Evolutionary conservation across 2,329 filamentous ascomycete genomes (phyloP), one percentile per base, ranked within the genome.

Genomic region (Microcyclosporella mali): DNA sequence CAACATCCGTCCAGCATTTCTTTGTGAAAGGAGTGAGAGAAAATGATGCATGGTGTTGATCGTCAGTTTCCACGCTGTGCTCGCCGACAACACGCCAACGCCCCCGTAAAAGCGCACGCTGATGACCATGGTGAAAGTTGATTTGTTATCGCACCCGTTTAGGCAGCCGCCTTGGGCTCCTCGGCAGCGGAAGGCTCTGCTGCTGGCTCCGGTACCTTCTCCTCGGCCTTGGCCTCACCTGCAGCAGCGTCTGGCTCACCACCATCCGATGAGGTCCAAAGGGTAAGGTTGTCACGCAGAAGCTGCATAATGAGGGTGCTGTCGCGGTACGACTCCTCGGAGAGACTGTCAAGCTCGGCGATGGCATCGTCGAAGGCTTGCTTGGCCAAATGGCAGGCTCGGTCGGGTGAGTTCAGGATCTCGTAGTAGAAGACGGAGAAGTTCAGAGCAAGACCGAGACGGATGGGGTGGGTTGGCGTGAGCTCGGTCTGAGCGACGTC

Each of bases 401-500:
- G 88, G 72, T 95, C 89, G 64, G 89, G 90, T 28, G 89, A 94
- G 84, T 95, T 97, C 67, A 95, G 78, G 69, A 95, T 95, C 80
- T 95, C 92, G 73, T 95, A 95, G 82, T 95, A 95, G 79, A 95
- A 95, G 64, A 95, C 90, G 54, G 89, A 95, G 82, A 97, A 95
- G 84, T 95, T 97, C 60, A 97, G 82, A 58, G 90, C 90, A 64
- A 97, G 84, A 70, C 90, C 90, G 56, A 97, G 87, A 64, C 90
- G 89, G 75, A 97, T 97, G 62, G 90, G 90, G 79, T 97, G 90
- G 50, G 92, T 97, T 52, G 90, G 90, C 52, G 90, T 90, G 60
- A 97, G 84, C 73, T 97, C 90, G 56, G 87, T 95, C 78, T 95
- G 90, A 60, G 92, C 92, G 65, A 97, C 90, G 64, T 95, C 90